phyloP scores from a whole-genome alignment of 1,284 basidiomycete genomes.

The Waitea zeae region DNA sequence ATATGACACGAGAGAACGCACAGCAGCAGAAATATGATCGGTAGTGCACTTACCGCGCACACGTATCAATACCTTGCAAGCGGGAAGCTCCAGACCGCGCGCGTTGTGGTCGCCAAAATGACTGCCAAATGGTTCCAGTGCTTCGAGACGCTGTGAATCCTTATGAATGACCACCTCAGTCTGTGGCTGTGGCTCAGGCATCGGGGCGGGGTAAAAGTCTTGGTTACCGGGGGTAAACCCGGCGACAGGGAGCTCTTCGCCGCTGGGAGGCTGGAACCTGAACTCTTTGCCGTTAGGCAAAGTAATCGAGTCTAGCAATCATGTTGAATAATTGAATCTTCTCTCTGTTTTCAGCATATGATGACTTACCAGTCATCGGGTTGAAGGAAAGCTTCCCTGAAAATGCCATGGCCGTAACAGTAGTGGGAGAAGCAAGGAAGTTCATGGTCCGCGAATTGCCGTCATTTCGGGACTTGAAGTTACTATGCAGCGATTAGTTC shows the following conservation, averaged over 20 bases:
- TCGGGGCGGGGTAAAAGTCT: constrained; percentile 65
- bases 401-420: constrained; percentile 97
- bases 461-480: constrained; percentile 97
- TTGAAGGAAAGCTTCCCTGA: constrained; percentile 93
- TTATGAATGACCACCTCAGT: constrained; percentile 68
- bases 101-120: constrained; percentile 48
- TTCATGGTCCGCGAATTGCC: constrained; percentile 96
- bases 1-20: no score
- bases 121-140: constrained; percentile 74
- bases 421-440: constrained; percentile 92
- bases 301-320: constrained; percentile 67
- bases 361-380: constrained; percentile 53
- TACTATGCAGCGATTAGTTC: constrained; percentile 19
- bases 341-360: no score
- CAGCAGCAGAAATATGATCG: constrained; percentile 92
- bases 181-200: constrained; percentile 62
- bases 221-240: constrained; percentile 78
- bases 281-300: constrained; percentile 66
- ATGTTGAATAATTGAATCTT: no score
- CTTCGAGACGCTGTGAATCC: constrained; percentile 76
- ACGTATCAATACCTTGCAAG: constrained; percentile 74
- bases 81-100: constrained; percentile 60
- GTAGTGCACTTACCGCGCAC: constrained; percentile 98
- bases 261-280: constrained; percentile 75
- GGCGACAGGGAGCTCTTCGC: constrained; percentile 67